phyloP scores from a whole-genome alignment of 2,329 filamentous ascomycete species.

The Graphiopsis chlorocephala region DNA sequence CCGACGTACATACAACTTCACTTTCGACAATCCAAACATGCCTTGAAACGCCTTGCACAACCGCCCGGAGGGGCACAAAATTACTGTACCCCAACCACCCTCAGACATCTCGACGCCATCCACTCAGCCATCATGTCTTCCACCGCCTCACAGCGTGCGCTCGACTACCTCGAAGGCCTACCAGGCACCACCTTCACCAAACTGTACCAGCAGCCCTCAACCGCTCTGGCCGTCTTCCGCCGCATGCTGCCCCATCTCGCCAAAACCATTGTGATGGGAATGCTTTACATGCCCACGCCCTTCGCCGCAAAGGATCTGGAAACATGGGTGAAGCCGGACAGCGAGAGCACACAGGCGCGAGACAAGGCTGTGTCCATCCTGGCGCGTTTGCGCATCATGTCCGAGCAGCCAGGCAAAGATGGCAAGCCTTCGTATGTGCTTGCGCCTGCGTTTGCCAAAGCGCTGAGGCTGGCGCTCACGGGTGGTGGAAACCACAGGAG shows the following conservation, averaged over 20 bases:
- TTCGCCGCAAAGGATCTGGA: constrained; percentile 79
- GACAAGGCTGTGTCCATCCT: constrained; percentile 81
- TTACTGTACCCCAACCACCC: neutral
- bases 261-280: constrained; percentile 92
- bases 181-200: constrained; percentile 85
- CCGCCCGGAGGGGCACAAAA: constrained; percentile 11
- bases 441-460: constrained; percentile 76
- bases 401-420: constrained; percentile 55
- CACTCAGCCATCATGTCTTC: constrained; percentile 34
- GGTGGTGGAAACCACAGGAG: constrained; percentile 76
- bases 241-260: constrained; percentile 94
- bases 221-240: constrained; percentile 89
- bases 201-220: constrained; percentile 94
- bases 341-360: constrained; percentile 53
- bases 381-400: constrained; percentile 80
- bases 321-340: constrained; percentile 72
- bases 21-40: constrained; percentile 9
- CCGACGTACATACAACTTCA: constrained; percentile 11
- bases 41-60: constrained; percentile 4
- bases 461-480: constrained; percentile 80
- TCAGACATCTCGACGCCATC: neutral
- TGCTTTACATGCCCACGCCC: constrained; percentile 84
- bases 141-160: constrained; percentile 59
- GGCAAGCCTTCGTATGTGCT: constrained; percentile 66
- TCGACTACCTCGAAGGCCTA: constrained; percentile 91